phyloP scores from a whole-genome alignment of 257 asterid genomes.

The Solanum paucissectum region DNA sequence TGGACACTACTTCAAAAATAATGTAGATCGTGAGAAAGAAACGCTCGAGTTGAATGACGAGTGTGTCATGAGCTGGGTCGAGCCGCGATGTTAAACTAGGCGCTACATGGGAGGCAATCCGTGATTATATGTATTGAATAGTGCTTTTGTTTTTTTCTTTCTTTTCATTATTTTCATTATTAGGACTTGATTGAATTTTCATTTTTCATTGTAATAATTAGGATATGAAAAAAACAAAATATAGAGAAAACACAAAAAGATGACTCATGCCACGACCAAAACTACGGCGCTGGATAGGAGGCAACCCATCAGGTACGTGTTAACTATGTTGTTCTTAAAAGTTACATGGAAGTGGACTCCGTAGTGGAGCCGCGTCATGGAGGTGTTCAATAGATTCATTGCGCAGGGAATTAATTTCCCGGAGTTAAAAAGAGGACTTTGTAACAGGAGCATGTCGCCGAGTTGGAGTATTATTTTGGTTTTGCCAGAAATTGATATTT shows the following conservation, averaged over 20 bases:
- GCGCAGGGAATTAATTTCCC: not conserved
- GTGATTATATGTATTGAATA: not conserved
- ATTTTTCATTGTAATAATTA: too few relatives aligned
- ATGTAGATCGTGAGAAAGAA: not conserved
- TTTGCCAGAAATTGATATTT: too few relatives aligned
- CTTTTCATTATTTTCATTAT: too few relatives aligned
- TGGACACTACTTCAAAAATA: not conserved
- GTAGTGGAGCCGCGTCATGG: not conserved
- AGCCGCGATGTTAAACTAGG: not conserved
- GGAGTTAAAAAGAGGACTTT: rapidly evolving
- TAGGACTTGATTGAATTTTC: not conserved
- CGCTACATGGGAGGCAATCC: not conserved
- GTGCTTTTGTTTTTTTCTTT: not conserved
- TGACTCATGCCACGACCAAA: too few relatives aligned
- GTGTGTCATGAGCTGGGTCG: not conserved
- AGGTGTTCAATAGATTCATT: not conserved
- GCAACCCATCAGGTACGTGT: not conserved
- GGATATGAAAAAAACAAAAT: not conserved
- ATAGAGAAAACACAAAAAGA: too few relatives aligned
- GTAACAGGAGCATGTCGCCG: rapidly evolving
- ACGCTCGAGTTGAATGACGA: not conserved
- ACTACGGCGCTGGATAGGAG: not conserved
- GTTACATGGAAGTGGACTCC: too few relatives aligned
- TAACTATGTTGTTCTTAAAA: not conserved
- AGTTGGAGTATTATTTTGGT: not conserved